phyloP scores from a whole-genome alignment of 2,329 filamentous ascomycete species.

The Escovopsis sp. region DNA sequence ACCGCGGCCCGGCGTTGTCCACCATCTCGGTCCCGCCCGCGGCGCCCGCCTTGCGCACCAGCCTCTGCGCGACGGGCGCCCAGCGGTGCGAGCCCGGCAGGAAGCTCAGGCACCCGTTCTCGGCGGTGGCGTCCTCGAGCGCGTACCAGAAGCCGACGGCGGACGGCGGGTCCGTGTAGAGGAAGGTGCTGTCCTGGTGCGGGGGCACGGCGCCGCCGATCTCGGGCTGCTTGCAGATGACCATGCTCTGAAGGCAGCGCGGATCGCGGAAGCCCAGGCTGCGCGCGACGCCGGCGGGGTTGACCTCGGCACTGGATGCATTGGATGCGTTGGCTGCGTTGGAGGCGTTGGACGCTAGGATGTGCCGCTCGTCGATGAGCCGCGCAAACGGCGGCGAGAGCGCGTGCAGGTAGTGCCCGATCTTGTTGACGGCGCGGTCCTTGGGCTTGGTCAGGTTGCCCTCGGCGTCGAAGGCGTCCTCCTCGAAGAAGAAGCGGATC shows the following conservation, averaged over 20 bases:
- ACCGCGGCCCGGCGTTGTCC: constrained; percentile 49
- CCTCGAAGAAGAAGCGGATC: constrained; percentile 93
- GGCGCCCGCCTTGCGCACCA: constrained; percentile 49
- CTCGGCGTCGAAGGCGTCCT: constrained; percentile 62
- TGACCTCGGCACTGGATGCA: constrained; percentile 21
- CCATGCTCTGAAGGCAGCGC: constrained; percentile 77
- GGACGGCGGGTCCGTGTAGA: constrained; percentile 78
- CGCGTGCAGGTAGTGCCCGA: constrained; percentile 62
- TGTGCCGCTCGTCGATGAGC: constrained; percentile 36
- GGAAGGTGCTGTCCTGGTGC: constrained; percentile 84
- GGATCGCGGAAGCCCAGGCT: constrained; percentile 64
- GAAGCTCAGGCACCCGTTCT: constrained; percentile 85
- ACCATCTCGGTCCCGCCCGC: constrained; percentile 57
- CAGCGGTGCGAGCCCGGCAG: constrained; percentile 67
- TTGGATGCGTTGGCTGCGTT: no score
- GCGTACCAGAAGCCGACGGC: constrained; percentile 98
- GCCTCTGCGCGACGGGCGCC: constrained; percentile 54
- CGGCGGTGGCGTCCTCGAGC: constrained; percentile 72
- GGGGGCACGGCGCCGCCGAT: constrained; percentile 84
- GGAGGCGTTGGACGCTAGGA: constrained; percentile 11
- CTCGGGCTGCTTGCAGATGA: constrained; percentile 96
- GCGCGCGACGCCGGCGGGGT: constrained; percentile 49
- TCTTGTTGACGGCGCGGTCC: constrained; percentile 75
- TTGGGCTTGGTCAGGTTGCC: constrained; percentile 65
- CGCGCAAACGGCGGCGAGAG: constrained; percentile 51